A percentile compares a stretch with the other conserved stretches of the same genome.
These are phyloP conservation scores for Dendrobium nobile DNA, from an alignment of 106 monocot genomes.

Conservation along the genomic window DNA sequence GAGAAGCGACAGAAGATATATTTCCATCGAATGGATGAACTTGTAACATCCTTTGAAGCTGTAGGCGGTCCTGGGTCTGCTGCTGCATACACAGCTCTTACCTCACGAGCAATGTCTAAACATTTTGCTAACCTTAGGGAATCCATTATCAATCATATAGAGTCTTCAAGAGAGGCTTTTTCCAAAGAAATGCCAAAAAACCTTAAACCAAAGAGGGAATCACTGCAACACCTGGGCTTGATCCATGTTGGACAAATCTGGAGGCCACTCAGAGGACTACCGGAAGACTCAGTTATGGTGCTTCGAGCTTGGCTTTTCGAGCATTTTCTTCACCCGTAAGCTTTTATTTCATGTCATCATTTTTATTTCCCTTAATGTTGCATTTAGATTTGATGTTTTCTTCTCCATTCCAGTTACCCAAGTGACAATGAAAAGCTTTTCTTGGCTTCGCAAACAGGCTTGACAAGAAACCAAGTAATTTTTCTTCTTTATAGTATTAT, in stretches of 20 bases:
- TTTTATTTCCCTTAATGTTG: neutral
- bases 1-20: constrained; percentile 58
- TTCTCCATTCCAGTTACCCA: constrained; percentile 42
- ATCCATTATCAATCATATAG: constrained; percentile 46
- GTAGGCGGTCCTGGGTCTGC: constrained; percentile 57
- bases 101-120: constrained; percentile 75
- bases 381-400: neutral
- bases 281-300: constrained; percentile 43
- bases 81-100: constrained; percentile 57
- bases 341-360: neutral
- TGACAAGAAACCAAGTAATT: constrained; percentile 56
- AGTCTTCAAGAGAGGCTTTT: constrained; percentile 29
- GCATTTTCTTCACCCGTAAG: constrained; percentile 76
- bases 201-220: constrained; percentile 17
- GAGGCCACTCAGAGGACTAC: constrained; percentile 56
- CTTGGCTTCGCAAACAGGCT: constrained; percentile 52
- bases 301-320: constrained; percentile 74
- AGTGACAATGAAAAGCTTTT: constrained; percentile 60
- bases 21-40: constrained; percentile 47
- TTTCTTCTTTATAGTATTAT: neutral
- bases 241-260: constrained; percentile 39
- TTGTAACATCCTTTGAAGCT: constrained; percentile 57
- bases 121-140: constrained; percentile 69
- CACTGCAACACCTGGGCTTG: constrained; percentile 24
- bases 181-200: constrained; percentile 15